Conservation (phyloP, 805 yeast genomes). For the Yueomyces sp. region DNA sequence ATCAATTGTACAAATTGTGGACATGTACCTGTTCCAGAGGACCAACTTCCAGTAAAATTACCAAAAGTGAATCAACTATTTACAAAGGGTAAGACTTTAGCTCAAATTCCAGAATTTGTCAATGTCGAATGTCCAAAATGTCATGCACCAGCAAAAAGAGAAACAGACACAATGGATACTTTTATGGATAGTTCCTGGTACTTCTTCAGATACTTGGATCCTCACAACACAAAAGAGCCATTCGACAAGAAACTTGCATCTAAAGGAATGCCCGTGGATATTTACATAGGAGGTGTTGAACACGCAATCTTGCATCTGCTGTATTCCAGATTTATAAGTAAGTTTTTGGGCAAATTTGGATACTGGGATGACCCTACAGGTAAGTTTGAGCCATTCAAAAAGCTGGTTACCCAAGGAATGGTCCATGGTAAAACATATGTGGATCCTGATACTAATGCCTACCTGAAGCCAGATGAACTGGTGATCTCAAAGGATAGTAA, state of each 20-base stretch:
- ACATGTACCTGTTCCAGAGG: slow-evolving; percentile 81
- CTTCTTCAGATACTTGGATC: slow-evolving; percentile 70
- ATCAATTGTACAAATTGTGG: slow-evolving; percentile 83
- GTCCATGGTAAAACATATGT: slow-evolving; percentile 81
- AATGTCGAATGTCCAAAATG: slow-evolving; percentile 75
- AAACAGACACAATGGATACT: slow-evolving; percentile 97
- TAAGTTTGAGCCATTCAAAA: slow-evolving; percentile 69
- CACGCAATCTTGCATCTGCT: slow-evolving; percentile 89
- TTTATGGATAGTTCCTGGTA: slow-evolving; percentile 98
- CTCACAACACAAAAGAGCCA: slow-evolving; percentile 43
- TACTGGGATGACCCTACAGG: slow-evolving; percentile 48
- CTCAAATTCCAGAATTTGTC: slow-evolving; percentile 52
- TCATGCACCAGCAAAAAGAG: slow-evolving; percentile 59
- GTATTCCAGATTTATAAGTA: slow-evolving; percentile 75
- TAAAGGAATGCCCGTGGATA: slow-evolving; percentile 64
- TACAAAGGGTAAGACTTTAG: slow-evolving; percentile 54
- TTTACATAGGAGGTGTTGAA: slow-evolving; percentile 90
- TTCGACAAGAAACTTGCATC: slow-evolving; percentile 40
- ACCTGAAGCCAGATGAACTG: slow-evolving; percentile 68
- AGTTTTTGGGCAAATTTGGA: slow-evolving; percentile 57
- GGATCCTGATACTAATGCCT: slow-evolving; percentile 61
- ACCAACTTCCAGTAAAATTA: slow-evolving; percentile 67
- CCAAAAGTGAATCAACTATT: slow-evolving; percentile 45
- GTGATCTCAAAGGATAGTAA: slow-evolving; percentile 26
- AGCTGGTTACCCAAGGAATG: slow-evolving; percentile 91